Percentiles rank a stretch among this genome's conserved stretches.
These are phyloP conservation scores for Phaeosphaeriaceae sp. DNA, from an alignment of 2,329 filamentous ascomycete genomes.

Conservation along the genomic window DNA sequence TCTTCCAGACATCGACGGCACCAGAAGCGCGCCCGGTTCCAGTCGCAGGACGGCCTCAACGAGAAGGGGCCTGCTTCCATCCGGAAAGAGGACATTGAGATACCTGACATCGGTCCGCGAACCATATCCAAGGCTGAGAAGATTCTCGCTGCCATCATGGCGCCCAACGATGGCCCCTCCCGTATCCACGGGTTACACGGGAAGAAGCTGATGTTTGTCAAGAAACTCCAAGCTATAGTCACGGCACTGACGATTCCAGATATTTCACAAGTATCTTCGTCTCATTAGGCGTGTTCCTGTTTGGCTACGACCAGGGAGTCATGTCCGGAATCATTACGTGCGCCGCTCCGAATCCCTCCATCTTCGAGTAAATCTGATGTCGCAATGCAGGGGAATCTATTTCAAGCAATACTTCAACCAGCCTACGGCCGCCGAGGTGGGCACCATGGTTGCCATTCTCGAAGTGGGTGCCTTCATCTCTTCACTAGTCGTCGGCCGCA, in stretches of 20 bases:
- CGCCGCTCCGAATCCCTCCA: conserved; percentile 38
- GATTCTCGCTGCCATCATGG: conserved; percentile 84
- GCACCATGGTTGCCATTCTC: conserved; percentile 97
- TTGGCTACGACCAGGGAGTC: conserved; percentile 89
- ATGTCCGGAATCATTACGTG: conserved; percentile 82
- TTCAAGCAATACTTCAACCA: conserved; percentile 94
- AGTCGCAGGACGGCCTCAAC: conserved; percentile 54
- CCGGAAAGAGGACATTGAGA: conserved; percentile 77
- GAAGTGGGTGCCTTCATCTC: conserved; percentile 93
- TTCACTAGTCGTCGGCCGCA: conserved; percentile 82
- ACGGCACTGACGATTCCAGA: conserved; percentile 56
- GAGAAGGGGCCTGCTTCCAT: conserved; percentile 54
- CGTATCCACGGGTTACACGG: conserved; percentile 92
- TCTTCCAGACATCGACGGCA: conserved; percentile 53
- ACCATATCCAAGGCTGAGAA: conserved; percentile 72
- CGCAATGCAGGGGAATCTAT: conserved; percentile 71
- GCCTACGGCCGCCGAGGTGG: conserved; percentile 84
- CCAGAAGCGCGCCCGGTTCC: conserved; percentile 75
- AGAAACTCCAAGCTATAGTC: neutral
- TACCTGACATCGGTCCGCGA: conserved; percentile 72
- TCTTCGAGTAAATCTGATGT: conserved; percentile 37
- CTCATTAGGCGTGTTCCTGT: conserved; percentile 84
- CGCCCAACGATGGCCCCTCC: conserved; percentile 70
- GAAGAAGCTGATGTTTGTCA: conserved; percentile 84
- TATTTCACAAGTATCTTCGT: conserved; percentile 96